Evolutionary conservation across 495 filamentous ascomycete genomes (phyloP), one percentile per base, ranked within the genome.

Genomic region (Podospora appendiculata): DNA sequence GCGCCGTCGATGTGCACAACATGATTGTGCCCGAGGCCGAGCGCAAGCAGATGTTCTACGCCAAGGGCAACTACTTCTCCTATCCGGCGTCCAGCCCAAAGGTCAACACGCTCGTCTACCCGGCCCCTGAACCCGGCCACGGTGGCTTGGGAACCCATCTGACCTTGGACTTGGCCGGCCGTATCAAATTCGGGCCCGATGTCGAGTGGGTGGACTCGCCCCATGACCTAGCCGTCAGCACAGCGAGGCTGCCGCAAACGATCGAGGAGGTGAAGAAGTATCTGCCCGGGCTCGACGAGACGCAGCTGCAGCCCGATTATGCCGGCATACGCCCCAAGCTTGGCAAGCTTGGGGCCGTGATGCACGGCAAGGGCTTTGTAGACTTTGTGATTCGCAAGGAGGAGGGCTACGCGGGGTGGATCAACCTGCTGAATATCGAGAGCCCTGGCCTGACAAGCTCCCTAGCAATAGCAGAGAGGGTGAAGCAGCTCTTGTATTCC

Each of bases 1-100:
- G 75, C 42, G 89, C 93, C 9, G 85, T 87, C 40, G 68, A 63
- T 10, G 74, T 97, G 18, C 86, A 84, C 51, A 98, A 98, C 68
- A 82, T 89, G 74, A 78, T 98, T 32, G 77, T 92, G 0, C 87
- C 88, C 0, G 32, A 59, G 0, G 70, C 69, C 5, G 70, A 80
- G 0, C 82, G 83, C 47, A 66, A 72, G 13, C 78, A 67, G 11
- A 79, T 88, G 4, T 86, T 79, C 68, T 98, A 87, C 70, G 93
- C 92, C 32, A 98, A 97, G 71, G 93, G 93, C 0, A 90, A 89
- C 10, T 98, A 98, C 72, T 96, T 92, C 72, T 89, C 87, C 34
- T 96, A 96, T 70, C 66, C 76, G 3, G 70, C 81, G 0, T 79
- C 84, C 4, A 58, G 56, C 0, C 91, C 89, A 6, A 74, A 71